Evolutionary conservation across 306 rosid species (phyloP).

Genomic region (Trifolium pratense): DNA sequence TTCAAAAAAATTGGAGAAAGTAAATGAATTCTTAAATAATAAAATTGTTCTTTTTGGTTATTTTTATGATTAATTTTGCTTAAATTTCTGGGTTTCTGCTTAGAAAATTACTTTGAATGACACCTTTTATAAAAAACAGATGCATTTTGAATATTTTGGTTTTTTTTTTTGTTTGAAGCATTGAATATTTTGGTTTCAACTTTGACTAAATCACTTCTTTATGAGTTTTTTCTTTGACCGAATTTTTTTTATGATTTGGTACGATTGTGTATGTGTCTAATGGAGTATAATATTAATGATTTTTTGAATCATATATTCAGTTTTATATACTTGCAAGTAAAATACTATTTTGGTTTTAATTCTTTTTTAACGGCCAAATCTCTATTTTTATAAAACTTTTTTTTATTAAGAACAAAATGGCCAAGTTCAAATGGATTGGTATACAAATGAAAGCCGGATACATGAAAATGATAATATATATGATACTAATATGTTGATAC

Average conservation of each 20-base stretch:
- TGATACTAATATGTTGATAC: too few species aligned
- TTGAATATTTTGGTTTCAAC: conserved; percentile 31
- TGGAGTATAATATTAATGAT: too few species aligned
- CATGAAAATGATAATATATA: too few species aligned
- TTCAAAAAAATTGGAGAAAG: background rate
- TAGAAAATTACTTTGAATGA: conserved; percentile 18
- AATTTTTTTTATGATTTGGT: background rate
- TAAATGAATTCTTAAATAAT: background rate
- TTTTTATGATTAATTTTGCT: conserved; percentile 7
- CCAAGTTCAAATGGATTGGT: too few species aligned
- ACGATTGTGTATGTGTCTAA: too few species aligned
- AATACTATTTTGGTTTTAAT: too few species aligned
- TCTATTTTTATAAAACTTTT: too few species aligned
- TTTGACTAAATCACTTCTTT: conserved; percentile 25
- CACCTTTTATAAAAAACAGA: background rate
- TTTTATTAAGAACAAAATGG: too few species aligned
- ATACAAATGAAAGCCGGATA: too few species aligned
- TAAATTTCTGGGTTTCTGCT: background rate
- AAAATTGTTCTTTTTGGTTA: background rate
- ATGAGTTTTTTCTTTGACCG: background rate
- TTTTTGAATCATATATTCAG: too few species aligned
- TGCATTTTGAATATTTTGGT: conserved; percentile 15
- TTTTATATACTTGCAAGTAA: too few species aligned
- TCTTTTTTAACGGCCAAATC: too few species aligned
- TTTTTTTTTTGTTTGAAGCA: background rate